Base-by-base conservation (phyloP, 768 basidiomycete genomes). In the Clavaria fumosa region DNA sequence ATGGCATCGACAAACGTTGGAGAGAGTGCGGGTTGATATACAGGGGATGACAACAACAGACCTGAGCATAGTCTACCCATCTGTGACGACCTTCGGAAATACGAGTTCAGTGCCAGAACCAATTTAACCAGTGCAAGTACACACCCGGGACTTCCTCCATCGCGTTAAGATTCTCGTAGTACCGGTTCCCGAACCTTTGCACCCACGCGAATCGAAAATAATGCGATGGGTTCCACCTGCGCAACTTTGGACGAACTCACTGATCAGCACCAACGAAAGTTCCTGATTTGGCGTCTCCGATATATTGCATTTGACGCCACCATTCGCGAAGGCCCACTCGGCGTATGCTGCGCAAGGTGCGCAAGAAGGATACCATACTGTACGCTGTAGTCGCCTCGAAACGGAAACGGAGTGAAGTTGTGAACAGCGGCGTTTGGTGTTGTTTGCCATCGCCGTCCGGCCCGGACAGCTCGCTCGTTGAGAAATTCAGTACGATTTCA, bases 21-120 rank as follows among this genome's bases (percentile, higher is more conserved):
- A 37, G 20, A 39, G 35, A 37, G 22, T 19, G 22, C 7, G 24
- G 22, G 22, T 22, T 35, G 21, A 19, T 31, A 28, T 36, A 35
- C 32, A 14, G 28, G 24, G 35, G 26, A 9, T 5, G 42, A 33
- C 31, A 34, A 15, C 14, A 35, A 42, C 66, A 40, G 44, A 85
- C 84, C 63, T 95, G 89, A 12, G 79, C 69, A 50, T 70, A 88
- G 62, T 97, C 93, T 30, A 97, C 77, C 93, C 93, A 97, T 57
- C 93, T 74, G 53, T 95, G 89, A 47, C 93, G 84, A 50, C 91
- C 90, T 85, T 54, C 9, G 18, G 34, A 47, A 34, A 26, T 23
- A 35, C 15, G 41, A 41, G 23, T 28, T 41, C 6, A 14, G 12
- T 6, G 24, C 18, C 3, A 34, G 17, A 3, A 31, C n/a, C 26